Percentiles rank a stretch among this genome's conserved stretches.
These are phyloP conservation scores for Globisporangium irregulare DNA, from an alignment of 352 stramenopile species.

Conservation along the genomic window DNA sequence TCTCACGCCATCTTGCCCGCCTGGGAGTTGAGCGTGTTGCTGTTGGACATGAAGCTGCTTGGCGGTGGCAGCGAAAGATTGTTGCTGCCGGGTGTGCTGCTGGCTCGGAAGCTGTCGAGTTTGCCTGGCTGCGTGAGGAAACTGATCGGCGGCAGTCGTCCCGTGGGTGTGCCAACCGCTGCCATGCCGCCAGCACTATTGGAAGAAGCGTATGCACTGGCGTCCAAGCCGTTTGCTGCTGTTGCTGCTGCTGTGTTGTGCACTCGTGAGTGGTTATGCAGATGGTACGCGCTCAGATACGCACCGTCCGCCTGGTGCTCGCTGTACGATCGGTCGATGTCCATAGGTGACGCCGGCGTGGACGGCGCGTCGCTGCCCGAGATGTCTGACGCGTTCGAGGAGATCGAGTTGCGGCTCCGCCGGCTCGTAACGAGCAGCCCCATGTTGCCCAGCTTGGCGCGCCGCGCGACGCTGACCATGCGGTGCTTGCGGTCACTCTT, in stretches of 20 bases:
- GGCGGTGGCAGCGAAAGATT: conserved; percentile 32
- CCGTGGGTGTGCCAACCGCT: conserved; percentile 23
- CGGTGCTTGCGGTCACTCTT: conserved; percentile 88
- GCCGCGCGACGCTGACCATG: conserved; percentile 69
- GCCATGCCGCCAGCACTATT: not conserved
- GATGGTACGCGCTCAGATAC: conserved; percentile 13
- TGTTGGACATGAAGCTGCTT: conserved; percentile 51
- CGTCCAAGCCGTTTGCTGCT: not conserved
- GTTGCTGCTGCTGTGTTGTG: conserved; percentile 12
- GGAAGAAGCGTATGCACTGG: not conserved
- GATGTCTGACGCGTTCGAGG: conserved; percentile 31
- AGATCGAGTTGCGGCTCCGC: conserved; percentile 24
- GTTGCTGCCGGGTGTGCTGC: conserved; percentile 28
- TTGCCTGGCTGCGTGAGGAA: conserved; percentile 70
- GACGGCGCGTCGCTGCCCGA: conserved; percentile 27
- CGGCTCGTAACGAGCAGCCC: conserved; percentile 31
- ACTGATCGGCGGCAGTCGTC: conserved; percentile 68
- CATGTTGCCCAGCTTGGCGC: conserved; percentile 68
- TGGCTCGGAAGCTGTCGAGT: conserved; percentile 54
- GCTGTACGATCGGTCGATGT: conserved; percentile 15
- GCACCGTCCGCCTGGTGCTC: conserved; percentile 11
- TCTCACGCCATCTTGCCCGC: conserved; percentile 57
- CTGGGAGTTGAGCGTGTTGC: conserved; percentile 25
- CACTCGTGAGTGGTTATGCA: conserved; percentile 14
- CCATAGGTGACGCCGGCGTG: conserved; percentile 36